Conservation (phyloP, 2,329 filamentous ascomycete genomes). For the Pyrenochaeta sp. region DNA sequence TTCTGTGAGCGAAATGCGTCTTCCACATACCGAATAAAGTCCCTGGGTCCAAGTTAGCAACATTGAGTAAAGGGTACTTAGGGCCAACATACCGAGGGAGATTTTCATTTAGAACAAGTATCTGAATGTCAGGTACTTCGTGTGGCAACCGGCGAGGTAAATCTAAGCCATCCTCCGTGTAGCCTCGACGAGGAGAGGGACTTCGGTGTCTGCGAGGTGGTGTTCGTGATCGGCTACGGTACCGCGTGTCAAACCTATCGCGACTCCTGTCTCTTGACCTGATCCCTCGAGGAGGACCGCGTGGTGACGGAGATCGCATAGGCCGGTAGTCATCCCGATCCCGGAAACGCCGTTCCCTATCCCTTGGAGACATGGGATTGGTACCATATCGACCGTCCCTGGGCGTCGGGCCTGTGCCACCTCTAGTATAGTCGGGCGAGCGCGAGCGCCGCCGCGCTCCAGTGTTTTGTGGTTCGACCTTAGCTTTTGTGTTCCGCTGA, state of each 20-base stretch:
- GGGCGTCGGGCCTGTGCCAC: constrained; percentile 55
- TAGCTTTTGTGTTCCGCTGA: constrained; percentile 77
- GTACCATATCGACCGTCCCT: constrained; percentile 55
- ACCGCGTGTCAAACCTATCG: constrained; percentile 61
- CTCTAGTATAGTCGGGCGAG: constrained; percentile 68
- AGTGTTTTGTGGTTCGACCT: constrained; percentile 52
- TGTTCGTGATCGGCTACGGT: constrained; percentile 72
- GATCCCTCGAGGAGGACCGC: constrained; percentile 44
- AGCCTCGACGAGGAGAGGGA: constrained; percentile 70
- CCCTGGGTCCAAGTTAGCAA: constrained; percentile 50
- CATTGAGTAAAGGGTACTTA: not conserved
- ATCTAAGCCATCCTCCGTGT: constrained; percentile 66
- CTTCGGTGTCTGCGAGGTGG: constrained; percentile 71
- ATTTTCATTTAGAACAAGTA: constrained; percentile 77
- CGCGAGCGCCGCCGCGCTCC: constrained; percentile 63
- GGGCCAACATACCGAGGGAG: constrained; percentile 54
- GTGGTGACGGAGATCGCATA: constrained; percentile 57
- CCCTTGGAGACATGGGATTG: constrained; percentile 48
- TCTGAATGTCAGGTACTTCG: constrained; percentile 88
- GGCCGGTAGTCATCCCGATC: constrained; percentile 65
- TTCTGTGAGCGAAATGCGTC: constrained; percentile 75
- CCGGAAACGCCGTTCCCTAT: constrained; percentile 65
- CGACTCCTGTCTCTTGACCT: constrained; percentile 50
- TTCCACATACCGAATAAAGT: constrained; percentile 86
- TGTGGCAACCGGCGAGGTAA: constrained; percentile 76